phyloP scores from a whole-genome alignment of 2,329 filamentous ascomycete genomes.

The Alternaria tenuissima region DNA sequence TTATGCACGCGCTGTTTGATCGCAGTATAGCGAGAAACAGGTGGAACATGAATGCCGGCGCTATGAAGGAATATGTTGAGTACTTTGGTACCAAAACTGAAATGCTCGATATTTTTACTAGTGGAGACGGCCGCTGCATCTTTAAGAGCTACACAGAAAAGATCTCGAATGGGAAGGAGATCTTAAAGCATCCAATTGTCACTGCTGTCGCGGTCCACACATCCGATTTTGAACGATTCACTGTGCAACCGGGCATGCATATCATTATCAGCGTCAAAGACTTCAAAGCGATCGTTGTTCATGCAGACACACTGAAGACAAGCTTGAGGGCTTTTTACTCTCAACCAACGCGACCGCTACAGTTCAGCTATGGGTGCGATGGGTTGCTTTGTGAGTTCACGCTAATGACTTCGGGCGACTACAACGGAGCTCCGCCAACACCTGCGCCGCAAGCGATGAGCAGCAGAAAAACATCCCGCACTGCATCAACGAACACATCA shows the following conservation, averaged over 20 bases:
- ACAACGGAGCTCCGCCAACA: constrained; percentile 48
- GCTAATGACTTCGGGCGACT: constrained; percentile 80
- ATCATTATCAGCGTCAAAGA: constrained; percentile 85
- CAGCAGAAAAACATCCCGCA: constrained; percentile 46
- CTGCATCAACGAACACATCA: constrained; percentile 29
- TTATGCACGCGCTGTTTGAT: constrained; percentile 80
- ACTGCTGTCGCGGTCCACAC: constrained; percentile 80
- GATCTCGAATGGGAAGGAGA: constrained; percentile 74
- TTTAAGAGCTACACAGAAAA: constrained; percentile 87
- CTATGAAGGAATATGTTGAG: constrained; percentile 77
- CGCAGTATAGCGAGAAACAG: constrained; percentile 70
- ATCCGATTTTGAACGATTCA: constrained; percentile 78
- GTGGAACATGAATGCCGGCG: constrained; percentile 76
- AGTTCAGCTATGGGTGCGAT: constrained; percentile 73
- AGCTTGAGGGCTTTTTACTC: constrained; percentile 75
- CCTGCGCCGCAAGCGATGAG: constrained; percentile 21
- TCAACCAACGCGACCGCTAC: constrained; percentile 73
- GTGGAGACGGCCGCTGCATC: constrained; percentile 71
- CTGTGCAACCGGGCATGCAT: constrained; percentile 77
- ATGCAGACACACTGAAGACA: constrained; percentile 75
- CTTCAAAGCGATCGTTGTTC: constrained; percentile 79
- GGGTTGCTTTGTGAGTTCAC: constrained; percentile 79
- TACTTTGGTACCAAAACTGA: constrained; percentile 83
- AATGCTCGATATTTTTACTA: constrained; percentile 77
- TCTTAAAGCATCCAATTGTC: constrained; percentile 80